Conservation (phyloP, 2,329 filamentous ascomycete species). For the Alternaria sp. region DNA sequence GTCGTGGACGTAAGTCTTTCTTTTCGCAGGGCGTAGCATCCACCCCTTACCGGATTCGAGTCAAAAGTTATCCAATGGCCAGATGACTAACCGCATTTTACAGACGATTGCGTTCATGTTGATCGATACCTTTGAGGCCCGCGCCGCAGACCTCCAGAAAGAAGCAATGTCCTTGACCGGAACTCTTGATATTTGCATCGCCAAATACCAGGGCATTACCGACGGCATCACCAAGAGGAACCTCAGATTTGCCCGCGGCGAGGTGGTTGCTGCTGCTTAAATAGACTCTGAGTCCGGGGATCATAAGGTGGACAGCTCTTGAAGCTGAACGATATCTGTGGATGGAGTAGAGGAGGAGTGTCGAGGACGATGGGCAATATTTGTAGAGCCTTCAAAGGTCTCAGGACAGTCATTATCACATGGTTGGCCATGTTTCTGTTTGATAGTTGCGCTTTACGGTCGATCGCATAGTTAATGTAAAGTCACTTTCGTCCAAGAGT, state of each 20-base stretch:
- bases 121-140: background rate
- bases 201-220: background rate
- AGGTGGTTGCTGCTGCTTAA: background rate
- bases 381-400: background rate
- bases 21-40: too few relatives aligned
- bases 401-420: background rate
- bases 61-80: too few relatives aligned
- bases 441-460: background rate
- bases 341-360: background rate
- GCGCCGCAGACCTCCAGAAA: background rate
- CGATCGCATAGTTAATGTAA: background rate
- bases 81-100: background rate
- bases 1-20: constrained; percentile 22
- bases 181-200: background rate
- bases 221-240: background rate
- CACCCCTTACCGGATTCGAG: too few relatives aligned
- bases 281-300: background rate
- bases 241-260: background rate
- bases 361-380: background rate
- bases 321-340: background rate
- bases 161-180: background rate
- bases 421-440: background rate
- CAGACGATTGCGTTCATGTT: constrained; percentile 2
- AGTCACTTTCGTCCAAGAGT: background rate
- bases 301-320: background rate